Evolutionary conservation across 352 stramenopile genomes (phyloP), one percentile per base, ranked within the genome.

Genomic region (Phytophthora nicotianae): DNA sequence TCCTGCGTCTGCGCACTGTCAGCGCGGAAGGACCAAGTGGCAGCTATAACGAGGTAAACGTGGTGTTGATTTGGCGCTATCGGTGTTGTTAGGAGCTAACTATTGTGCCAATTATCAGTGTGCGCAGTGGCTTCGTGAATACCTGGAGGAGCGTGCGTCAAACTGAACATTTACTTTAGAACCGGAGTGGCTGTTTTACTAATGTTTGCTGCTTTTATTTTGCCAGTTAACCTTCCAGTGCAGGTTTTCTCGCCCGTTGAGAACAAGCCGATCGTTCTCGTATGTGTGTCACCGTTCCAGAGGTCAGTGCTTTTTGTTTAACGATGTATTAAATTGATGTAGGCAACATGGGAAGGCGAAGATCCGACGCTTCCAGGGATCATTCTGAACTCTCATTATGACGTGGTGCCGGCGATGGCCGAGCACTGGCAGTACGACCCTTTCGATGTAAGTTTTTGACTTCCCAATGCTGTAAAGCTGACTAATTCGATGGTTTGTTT

Each of bases 311-410:
- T 19, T 20, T 23, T 41, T 7, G 5, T 27, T 26, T 23, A 16
- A n/a, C 11, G 29, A 24, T 1, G 5, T n/a, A n/a, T n/a, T n/a
- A n/a, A n/a, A 32, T 27, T 45, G 11, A 40, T 64, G 14, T 38
- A 89, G 79, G 76, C 75, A 0, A 87, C 86, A 45, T 98, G 95
- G 90, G 72, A 76, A 37, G 96, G 96, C 3, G 72, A 84, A 33
- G 79, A 98, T 65, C 54, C 88, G n/a, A 73, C 77, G 27, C 79
- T 98, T 35, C 92, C 95, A 1, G 69, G 86, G 2, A 80, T 99
- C 32, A 65, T 99, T 6, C 73, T 98, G n/a, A 99, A 99, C 70
- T 97, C 85, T 17, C 96, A 99, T 70, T 99, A 98, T 72, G 96
- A 99, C 70, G 95, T 99, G 17, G 96, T 99, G 10, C 96, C 96